phyloP scores from a whole-genome alignment of 768 basidiomycete species.

The Hysterangium stoloniferum region DNA sequence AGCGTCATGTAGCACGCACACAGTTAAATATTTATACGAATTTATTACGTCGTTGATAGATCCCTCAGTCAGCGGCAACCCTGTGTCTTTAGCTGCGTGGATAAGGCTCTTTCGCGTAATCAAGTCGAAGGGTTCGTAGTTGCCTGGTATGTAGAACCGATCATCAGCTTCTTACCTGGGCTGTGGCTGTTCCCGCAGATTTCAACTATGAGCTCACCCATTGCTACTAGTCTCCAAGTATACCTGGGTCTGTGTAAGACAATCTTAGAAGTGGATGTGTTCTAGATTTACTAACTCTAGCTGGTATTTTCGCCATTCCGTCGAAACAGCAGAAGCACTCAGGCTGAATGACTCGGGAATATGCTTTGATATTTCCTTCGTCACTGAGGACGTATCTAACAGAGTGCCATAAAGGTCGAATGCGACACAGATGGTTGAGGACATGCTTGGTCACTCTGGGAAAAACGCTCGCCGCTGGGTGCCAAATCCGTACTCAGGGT shows the following conservation, averaged over 20 bases:
- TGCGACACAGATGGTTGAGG: conserved; percentile 15
- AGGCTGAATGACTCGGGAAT: conserved; percentile 4
- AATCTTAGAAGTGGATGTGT: neutral
- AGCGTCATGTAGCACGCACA: conserved; percentile 14
- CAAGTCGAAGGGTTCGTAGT: conserved; percentile 22
- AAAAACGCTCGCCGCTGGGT: too few species aligned
- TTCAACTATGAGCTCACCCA: conserved; percentile 15
- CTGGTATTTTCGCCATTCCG: conserved; percentile 22
- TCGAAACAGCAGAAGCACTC: conserved; percentile 12
- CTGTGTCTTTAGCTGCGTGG: conserved; percentile 20
- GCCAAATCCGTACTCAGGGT: neutral
- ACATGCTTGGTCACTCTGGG: neutral
- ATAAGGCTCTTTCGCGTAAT: conserved; percentile 20
- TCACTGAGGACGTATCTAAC: conserved; percentile 21
- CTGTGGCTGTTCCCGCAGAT: too few species aligned
- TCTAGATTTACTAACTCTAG: conserved; percentile 21
- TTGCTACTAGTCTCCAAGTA: conserved; percentile 23
- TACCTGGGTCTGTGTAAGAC: conserved; percentile 16
- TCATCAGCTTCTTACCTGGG: conserved; percentile 4
- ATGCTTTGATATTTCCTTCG: conserved; percentile 9
- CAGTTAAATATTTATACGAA: conserved; percentile 17
- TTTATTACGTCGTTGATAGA: conserved; percentile 16
- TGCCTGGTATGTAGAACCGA: conserved; percentile 15
- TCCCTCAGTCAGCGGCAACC: conserved; percentile 1
- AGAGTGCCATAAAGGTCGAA: conserved; percentile 27